Conservation (phyloP, 2,329 filamentous ascomycete species). For the Tolypocladium album region DNA sequence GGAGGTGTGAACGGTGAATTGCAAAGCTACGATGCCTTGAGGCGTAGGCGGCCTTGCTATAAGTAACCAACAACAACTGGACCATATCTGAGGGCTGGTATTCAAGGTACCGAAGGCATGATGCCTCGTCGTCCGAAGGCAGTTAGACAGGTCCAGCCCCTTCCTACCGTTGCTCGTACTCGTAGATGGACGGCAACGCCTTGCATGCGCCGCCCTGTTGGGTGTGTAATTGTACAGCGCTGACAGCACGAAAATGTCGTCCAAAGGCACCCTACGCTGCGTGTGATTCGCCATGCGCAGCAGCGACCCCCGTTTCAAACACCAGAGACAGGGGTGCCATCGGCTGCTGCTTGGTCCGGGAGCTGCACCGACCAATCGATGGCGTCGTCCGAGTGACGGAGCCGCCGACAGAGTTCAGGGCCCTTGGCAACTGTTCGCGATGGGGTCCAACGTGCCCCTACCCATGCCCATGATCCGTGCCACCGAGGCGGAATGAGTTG, state of each 20-base stretch:
- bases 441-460: not conserved
- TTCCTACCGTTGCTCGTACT: no score
- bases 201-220: not conserved
- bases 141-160: not conserved
- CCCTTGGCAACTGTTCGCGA: not conserved
- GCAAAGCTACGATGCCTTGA: not conserved
- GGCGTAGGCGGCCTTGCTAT: not conserved
- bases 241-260: not conserved
- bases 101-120: not conserved
- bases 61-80: not conserved
- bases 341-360: not conserved
- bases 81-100: no score
- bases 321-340: not conserved
- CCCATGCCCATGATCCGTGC: not conserved
- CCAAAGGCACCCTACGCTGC: not conserved
- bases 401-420: not conserved
- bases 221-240: not conserved
- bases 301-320: not conserved
- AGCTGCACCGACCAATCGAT: not conserved
- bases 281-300: not conserved
- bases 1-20: not conserved
- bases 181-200: not conserved
- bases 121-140: not conserved
- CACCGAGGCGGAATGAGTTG: not conserved
- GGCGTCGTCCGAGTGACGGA: not conserved